Percentiles rank a stretch among this genome's conserved stretches.
Conservation (phyloP, 768 basidiomycete species). For the Tulasnella sp. region DNA sequence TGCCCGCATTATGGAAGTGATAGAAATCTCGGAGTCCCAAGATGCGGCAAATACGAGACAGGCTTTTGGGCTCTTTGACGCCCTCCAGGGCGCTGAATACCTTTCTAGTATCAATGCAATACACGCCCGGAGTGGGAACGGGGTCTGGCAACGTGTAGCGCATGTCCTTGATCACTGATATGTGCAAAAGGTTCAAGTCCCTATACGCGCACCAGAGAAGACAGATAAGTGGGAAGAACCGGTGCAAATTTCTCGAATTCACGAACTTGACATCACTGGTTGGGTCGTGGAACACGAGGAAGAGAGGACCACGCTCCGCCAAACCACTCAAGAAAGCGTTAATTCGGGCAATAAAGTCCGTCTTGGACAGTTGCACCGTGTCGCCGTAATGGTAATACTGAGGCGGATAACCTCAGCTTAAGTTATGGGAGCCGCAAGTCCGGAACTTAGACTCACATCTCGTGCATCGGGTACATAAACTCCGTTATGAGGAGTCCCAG, state of each 20-base stretch:
- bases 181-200: background rate
- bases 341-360: constrained; percentile 39
- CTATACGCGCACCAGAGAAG: background rate
- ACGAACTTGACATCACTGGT: constrained; percentile 70
- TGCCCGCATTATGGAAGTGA: constrained; percentile 78
- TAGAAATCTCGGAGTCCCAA: constrained; percentile 54
- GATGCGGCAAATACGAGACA: constrained; percentile 61
- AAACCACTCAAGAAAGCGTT: constrained; percentile 43
- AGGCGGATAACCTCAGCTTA: background rate
- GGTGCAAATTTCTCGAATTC: background rate
- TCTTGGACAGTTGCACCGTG: constrained; percentile 53
- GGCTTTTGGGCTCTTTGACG: constrained; percentile 51
- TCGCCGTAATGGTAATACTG: constrained; percentile 67
- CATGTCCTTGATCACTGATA: constrained; percentile 52
- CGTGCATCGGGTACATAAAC: constrained; percentile 61
- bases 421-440: background rate
- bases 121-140: constrained; percentile 52
- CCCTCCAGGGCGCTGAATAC: constrained; percentile 74
- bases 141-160: constrained; percentile 57
- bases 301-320: constrained; percentile 54
- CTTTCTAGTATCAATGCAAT: constrained; percentile 67
- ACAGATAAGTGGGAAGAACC: constrained; percentile 26
- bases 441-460: constrained; percentile 45
- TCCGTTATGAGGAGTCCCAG: constrained; percentile 54
- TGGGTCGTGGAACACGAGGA: constrained; percentile 77